These are phyloP conservation scores for Colletotrichum noveboracense DNA, from an alignment of 2,329 filamentous ascomycete genomes.

Conservation along the genomic window DNA sequence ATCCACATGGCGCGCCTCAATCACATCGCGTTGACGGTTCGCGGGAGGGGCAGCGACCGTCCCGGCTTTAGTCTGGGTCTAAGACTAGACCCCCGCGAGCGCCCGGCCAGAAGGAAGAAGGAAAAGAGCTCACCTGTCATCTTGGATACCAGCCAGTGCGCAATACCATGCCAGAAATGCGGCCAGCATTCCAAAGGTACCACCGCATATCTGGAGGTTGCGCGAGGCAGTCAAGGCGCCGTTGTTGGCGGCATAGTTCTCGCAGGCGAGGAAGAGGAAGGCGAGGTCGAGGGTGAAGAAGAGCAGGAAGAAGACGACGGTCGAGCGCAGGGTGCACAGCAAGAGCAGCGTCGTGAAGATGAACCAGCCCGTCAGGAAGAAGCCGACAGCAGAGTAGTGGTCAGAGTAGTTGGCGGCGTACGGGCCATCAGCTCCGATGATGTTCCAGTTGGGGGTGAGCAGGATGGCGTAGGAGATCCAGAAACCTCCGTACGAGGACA, in stretches of 20 bases:
- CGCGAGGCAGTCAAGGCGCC: conserved; percentile 49
- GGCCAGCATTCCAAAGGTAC: conserved; percentile 79
- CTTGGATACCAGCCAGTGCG: conserved; percentile 81
- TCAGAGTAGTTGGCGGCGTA: conserved; percentile 51
- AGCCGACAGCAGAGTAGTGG: conserved; percentile 68
- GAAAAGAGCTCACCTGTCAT: conserved; percentile 61
- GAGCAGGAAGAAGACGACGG: conserved; percentile 77
- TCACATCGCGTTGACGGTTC: background rate
- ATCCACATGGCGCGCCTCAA: background rate
- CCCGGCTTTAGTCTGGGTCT: background rate
- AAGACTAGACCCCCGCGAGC: background rate
- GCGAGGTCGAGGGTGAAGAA: conserved; percentile 80
- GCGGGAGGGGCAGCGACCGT: background rate
- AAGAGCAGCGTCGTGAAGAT: conserved; percentile 82
- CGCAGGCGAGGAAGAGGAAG: conserved; percentile 74
- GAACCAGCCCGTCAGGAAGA: conserved; percentile 83
- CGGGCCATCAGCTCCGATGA: conserved; percentile 49
- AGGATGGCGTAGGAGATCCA: conserved; percentile 80
- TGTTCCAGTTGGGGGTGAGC: conserved; percentile 70
- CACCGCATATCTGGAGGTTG: conserved; percentile 71
- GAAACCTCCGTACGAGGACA: conserved; percentile 85
- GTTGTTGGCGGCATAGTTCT: conserved; percentile 62
- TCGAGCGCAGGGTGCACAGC: conserved; percentile 77
- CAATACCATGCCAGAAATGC: conserved; percentile 90
- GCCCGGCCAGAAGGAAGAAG: background rate